Base-by-base conservation (phyloP, 1,284 basidiomycete genomes). In the Psilocybe mexicana region DNA sequence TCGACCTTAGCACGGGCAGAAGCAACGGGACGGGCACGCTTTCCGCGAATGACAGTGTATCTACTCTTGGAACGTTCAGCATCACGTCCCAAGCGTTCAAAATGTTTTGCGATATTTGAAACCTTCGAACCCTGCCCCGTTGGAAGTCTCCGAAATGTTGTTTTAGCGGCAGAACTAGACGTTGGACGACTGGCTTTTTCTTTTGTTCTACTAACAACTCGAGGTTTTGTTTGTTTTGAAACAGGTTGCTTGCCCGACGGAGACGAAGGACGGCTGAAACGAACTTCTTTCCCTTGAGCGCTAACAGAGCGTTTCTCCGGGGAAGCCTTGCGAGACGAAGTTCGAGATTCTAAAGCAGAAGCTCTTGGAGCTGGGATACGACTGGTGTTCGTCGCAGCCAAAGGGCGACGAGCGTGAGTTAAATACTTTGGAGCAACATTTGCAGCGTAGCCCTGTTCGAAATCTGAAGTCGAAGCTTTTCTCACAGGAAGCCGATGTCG, bases 1-100 rank as follows among this genome's bases (percentile, higher is more conserved):
- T 96, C 89, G 0, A 98, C 93, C 60, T 89, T 94, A 6, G 94
- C 94, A 54, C 90, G 86, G 2, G 95, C 92, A 35, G 90, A 89
- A 6, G 91, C 92, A 6, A 99, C 94, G 1, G 97, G 96, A 40
- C 96, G 87, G n/a, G 94, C 93, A 44, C 93, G 86, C 62, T 88
- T 90, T 12, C 91, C 90, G n/a, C 94, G 84, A 65, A 95, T 90
- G 54, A 93, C 86, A 43, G 85, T 82, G 67, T 92, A 92, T 26
- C 87, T 83, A 47, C 83, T 81, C 65, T 79, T 89, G 2, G 83
- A 78, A 23, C 84, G 83, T 64, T 92, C 90, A 6, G 72, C 82
- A 52, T 92, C 89, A 52, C 82, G 82, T 57, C 74, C 80, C 18
- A 92, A 79, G 11, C 87, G 82, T 69, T 93, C 91, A 67, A 87